Percentiles rank a stretch among this genome's conserved stretches.
These are phyloP conservation scores for Lignosus rhinocerotis DNA, from an alignment of 1,284 basidiomycete species.

Conservation along the genomic window DNA sequence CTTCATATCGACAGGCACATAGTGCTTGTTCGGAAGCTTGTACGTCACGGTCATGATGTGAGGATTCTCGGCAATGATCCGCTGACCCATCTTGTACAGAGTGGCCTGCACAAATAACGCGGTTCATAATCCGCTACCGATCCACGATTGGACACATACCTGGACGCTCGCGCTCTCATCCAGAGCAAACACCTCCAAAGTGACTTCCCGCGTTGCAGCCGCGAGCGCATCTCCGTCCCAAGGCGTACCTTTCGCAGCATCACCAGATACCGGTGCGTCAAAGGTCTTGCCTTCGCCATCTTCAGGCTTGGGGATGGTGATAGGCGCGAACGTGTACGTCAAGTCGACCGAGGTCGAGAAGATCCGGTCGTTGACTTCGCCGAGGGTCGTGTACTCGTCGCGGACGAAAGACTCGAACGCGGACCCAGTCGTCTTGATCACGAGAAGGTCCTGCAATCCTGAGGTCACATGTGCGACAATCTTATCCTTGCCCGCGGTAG, in stretches of 20 bases:
- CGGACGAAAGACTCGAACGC: slow-evolving; percentile 82
- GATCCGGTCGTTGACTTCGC: slow-evolving; percentile 82
- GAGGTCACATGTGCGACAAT: slow-evolving; percentile 62
- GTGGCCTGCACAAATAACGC: slow-evolving; percentile 66
- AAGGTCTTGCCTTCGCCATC: slow-evolving; percentile 47
- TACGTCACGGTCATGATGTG: slow-evolving; percentile 70
- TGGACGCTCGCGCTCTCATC: slow-evolving; percentile 94
- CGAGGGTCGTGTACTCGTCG: slow-evolving; percentile 89
- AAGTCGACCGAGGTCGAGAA: slow-evolving; percentile 85
- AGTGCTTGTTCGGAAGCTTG: slow-evolving; percentile 91
- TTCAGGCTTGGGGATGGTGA: slow-evolving; percentile 46
- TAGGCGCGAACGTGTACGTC: slow-evolving; percentile 60
- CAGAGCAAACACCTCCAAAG: slow-evolving; percentile 81
- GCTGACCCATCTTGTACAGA: slow-evolving; percentile 85
- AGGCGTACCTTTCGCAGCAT: slow-evolving; percentile 48
- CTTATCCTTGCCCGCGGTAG: slow-evolving; percentile 55
- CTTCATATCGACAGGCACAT: slow-evolving; percentile 80
- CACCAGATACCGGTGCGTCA: slow-evolving; percentile 38
- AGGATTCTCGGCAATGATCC: slow-evolving; percentile 67
- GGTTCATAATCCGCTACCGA: neutral
- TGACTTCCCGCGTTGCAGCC: slow-evolving; percentile 59
- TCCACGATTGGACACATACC: slow-evolving; percentile 41
- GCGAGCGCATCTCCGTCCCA: slow-evolving; percentile 66
- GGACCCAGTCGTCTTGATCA: slow-evolving; percentile 89
- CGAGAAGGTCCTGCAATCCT: slow-evolving; percentile 80